Evolutionary conservation across 2,329 filamentous ascomycete species (phyloP), one percentile per base, ranked within the genome.

Genomic region (Tolypocladium endophyticum): DNA sequence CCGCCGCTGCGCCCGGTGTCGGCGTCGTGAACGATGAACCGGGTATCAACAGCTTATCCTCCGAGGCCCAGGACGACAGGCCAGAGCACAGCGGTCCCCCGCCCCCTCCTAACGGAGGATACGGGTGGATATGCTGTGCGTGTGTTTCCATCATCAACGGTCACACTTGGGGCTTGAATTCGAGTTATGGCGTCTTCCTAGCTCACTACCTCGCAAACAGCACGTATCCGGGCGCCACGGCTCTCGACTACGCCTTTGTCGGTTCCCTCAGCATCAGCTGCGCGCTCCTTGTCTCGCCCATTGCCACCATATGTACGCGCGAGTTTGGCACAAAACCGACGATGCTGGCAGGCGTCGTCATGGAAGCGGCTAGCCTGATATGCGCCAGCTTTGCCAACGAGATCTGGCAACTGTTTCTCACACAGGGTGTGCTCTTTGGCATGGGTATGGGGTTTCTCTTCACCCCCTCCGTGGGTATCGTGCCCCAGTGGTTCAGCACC

Each of bases 401-500:
- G 59, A 86, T 90, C 60, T 92, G 88, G 87, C 89, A 93, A 41
- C 78, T 94, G 0, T 86, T 92, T 60, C 79, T 93, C 0, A 83
- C 81, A 7, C 90, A 93, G 69, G 90, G 90, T 5, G 68, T 92
- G 3, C 83, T 85, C 58, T 92, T 93, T 63, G 90, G 90, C n/a
- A 71, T 87, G 28, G 89, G 89, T 3, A 87, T 93, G 81, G 89
- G 89, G 0, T 87, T 92, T 60, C 76, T 87, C 12, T 93, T 92
- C 69, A 87, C 88, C 0, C 83, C 83, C 0, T 84, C 79, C 5
- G 86, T 88, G 3, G 83, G 82, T 39, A 81, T 91, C 14, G 78
- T 88, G 0, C 82, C 88, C 2, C 88, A 92, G 69, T 92, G 88
- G 88, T 92, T 92, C 68, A 82, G 78, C 12, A 85, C 82, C 38